Evolutionary conservation across 495 filamentous ascomycete species (phyloP), one percentile per base, ranked within the genome.

Genomic region (Penicillium arizonense): DNA sequence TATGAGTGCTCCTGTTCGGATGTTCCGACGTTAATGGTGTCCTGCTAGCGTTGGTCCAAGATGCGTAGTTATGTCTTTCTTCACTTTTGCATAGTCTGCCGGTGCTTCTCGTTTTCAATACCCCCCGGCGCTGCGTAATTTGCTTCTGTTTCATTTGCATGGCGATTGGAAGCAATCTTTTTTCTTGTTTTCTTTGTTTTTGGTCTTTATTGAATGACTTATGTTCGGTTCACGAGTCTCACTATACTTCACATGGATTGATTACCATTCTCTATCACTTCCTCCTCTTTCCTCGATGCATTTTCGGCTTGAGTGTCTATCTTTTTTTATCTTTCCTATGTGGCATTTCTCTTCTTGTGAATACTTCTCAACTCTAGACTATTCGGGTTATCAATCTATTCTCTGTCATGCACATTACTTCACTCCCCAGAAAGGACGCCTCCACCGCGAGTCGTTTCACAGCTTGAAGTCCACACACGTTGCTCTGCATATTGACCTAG

Each of bases 1-100:
- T 40, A 16, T 74, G 44, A 75, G 72, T 41, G 74, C 74, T 23
- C 74, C 74, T 10, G 62, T 75, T 30, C 60, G 68, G 23, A 64
- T 72, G 61, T 64, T 64, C 56, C 72, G 70, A 39, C 62, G 68
- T 28, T 73, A 56, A 52, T 56, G 48, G 50, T 55, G 46, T 53
- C 14, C 9, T 52, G 44, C 18, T 18, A 47, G 40, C 35, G 49
- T 18, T n/a, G 24, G 41, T 50, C n/a, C 30, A 34, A n/a, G 56
- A 43, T 46, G 54, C 47, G 45, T 56, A 40, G 26, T 44, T 50
- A 55, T 61, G 43, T 57, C 37, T 55, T 47, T 44, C 56, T 34
- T 46, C 16, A 18, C 39, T 28, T 58, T 35, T 51, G 46, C 44
- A 50, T 48, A 14, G 55, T 57, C 45, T 51, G 47, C 55, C 48